phyloP scores from a whole-genome alignment of 441 rosid species.

The Metrosideros polymorpha region DNA sequence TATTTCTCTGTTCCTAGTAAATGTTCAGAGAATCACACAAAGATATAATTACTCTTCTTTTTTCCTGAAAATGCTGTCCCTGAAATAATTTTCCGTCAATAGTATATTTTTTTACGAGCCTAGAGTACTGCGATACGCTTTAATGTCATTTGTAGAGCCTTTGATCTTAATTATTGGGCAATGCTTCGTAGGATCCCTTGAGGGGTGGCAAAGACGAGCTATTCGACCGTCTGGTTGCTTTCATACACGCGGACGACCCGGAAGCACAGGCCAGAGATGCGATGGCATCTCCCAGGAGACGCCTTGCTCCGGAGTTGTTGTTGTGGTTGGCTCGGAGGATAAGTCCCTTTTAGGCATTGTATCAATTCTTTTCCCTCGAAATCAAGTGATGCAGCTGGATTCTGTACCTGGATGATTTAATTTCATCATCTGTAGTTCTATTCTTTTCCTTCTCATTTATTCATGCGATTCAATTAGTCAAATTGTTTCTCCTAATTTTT shows the following conservation, averaged over 20 bases:
- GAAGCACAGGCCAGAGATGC: constrained; percentile 64
- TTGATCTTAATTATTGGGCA: background rate
- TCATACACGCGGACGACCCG: constrained; percentile 50
- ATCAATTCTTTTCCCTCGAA: background rate
- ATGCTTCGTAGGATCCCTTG: constrained; percentile 67
- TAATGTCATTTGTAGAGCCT: background rate
- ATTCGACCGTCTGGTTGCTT: constrained; percentile 51
- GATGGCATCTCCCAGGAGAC: constrained; percentile 55
- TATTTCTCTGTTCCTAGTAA: background rate
- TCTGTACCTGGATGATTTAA: background rate
- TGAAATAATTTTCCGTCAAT: background rate
- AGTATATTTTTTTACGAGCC: background rate
- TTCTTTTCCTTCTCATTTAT: background rate
- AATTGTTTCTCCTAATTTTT: background rate
- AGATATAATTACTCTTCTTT: background rate
- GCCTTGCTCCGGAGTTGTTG: constrained; percentile 73
- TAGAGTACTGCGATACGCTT: background rate
- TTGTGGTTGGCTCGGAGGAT: constrained; percentile 52
- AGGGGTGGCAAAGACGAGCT: constrained; percentile 88
- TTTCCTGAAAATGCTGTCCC: background rate
- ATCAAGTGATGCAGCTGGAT: background rate
- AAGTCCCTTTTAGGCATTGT: constrained; percentile 53
- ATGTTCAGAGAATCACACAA: background rate
- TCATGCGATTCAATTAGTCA: background rate
- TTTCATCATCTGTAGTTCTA: background rate